A percentile compares a stretch with the other conserved stretches of the same genome.
These are phyloP conservation scores for Hypsizygus ulmarius DNA, from an alignment of 1,284 basidiomycete genomes.

Conservation along the genomic window DNA sequence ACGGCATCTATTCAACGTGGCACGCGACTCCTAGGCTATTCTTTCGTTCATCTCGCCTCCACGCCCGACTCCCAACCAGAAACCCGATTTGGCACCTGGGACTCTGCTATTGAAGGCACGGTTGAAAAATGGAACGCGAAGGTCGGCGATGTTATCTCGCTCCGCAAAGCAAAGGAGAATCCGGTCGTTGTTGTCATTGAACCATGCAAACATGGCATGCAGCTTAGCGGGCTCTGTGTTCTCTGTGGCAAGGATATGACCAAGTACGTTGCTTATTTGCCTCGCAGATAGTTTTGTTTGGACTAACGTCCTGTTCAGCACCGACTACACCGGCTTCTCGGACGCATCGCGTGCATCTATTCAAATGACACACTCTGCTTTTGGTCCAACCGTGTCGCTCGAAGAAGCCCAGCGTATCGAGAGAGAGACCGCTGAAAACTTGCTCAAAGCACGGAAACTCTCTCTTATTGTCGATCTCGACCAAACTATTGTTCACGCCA, in stretches of 20 bases:
- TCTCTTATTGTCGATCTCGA: slow-evolving; percentile 98
- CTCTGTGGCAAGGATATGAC: slow-evolving; percentile 94
- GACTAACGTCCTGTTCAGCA: slow-evolving; percentile 41
- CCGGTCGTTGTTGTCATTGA: slow-evolving; percentile 71
- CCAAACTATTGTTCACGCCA: slow-evolving; percentile 98
- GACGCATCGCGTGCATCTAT: slow-evolving; percentile 79
- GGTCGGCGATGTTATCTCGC: slow-evolving; percentile 57
- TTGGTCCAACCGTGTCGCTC: slow-evolving; percentile 74
- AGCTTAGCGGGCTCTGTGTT: slow-evolving; percentile 89
- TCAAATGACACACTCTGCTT: slow-evolving; percentile 82
- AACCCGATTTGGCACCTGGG: slow-evolving; percentile 84
- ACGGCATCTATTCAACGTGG: slow-evolving; percentile 58
- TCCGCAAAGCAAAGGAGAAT: slow-evolving; percentile 50
- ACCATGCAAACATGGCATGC: slow-evolving; percentile 92
- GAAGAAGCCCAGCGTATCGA: slow-evolving; percentile 91
- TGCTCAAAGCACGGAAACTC: slow-evolving; percentile 77
- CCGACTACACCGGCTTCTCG: slow-evolving; percentile 84
- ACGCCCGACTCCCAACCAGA: slow-evolving; percentile 49
- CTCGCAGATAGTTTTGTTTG: not conserved
- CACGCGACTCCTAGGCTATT: slow-evolving; percentile 75
- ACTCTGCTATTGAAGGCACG: slow-evolving; percentile 76
- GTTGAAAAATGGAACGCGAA: slow-evolving; percentile 65
- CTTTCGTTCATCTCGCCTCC: slow-evolving; percentile 55
- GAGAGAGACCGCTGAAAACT: slow-evolving; percentile 72
- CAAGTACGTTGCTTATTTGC: slow-evolving; percentile 52